Evolutionary conservation across 768 basidiomycete species (phyloP).

Genomic region (Cystofilobasidium capitatum): DNA sequence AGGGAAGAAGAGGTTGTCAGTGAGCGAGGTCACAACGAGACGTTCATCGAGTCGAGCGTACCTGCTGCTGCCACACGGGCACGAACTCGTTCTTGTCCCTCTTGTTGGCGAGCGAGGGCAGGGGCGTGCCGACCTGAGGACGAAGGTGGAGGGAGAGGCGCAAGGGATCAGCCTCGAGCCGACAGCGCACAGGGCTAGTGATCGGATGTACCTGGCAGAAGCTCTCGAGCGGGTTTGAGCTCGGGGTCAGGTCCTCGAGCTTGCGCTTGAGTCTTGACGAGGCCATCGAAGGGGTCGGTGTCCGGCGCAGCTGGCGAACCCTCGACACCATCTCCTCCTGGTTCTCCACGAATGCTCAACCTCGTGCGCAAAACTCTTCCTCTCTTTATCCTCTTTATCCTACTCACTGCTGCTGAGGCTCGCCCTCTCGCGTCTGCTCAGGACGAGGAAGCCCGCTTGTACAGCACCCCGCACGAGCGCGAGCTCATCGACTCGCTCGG

Average conservation of each 20-base stretch:
- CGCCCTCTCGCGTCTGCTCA: background rate
- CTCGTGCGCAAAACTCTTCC: background rate
- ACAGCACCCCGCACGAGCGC: constrained; percentile 75
- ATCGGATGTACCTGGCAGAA: constrained; percentile 63
- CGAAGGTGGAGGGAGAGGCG: background rate
- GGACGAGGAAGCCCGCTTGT: constrained; percentile 86
- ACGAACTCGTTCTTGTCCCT: constrained; percentile 91
- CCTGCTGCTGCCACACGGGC: constrained; percentile 96
- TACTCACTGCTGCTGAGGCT: background rate
- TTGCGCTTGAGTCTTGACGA: constrained; percentile 64
- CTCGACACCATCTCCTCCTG: too few species aligned
- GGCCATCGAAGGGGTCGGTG: too few species aligned
- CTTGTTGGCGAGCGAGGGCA: constrained; percentile 81
- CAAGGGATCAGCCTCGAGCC: background rate
- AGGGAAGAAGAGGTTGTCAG: background rate
- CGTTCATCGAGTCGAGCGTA: constrained; percentile 39
- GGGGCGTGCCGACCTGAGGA: constrained; percentile 75
- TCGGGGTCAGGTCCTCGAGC: constrained; percentile 65
- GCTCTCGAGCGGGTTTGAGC: constrained; percentile 64
- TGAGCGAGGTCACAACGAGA: background rate
- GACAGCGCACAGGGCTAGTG: background rate
- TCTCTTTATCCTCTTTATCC: background rate
- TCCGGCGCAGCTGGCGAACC: too few species aligned
- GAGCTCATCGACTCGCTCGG: constrained; percentile 80
- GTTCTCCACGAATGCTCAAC: too few species aligned